phyloP scores from a whole-genome alignment of 306 rosid species.

The Rosa multiflora region DNA sequence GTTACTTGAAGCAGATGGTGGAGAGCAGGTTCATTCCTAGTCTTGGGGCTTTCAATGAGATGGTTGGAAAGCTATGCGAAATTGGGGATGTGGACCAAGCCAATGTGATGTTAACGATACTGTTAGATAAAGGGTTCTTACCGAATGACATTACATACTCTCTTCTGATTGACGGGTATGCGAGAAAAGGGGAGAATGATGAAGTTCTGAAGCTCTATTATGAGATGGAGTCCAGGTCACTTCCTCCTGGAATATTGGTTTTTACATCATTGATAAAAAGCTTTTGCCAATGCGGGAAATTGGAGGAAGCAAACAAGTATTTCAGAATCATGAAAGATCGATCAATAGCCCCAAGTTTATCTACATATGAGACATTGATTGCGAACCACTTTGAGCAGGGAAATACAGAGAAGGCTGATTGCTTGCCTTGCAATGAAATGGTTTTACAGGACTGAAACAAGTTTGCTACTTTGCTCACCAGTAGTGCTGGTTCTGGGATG shows the following conservation, averaged over 20 bases:
- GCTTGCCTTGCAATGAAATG: slow-evolving; percentile 39
- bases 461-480: not conserved
- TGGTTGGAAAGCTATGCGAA: slow-evolving; percentile 53
- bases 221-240: slow-evolving; percentile 61
- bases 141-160: slow-evolving; percentile 59
- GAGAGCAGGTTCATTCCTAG: slow-evolving; percentile 57
- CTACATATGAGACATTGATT: slow-evolving; percentile 44
- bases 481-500: not conserved
- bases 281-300: slow-evolving; percentile 50
- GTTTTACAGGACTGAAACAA: slow-evolving; percentile 29
- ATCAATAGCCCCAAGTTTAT: slow-evolving; percentile 31
- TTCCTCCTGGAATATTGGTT: slow-evolving; percentile 56
- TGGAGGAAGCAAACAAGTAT: slow-evolving; percentile 67
- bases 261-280: slow-evolving; percentile 44
- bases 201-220: slow-evolving; percentile 67
- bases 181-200: slow-evolving; percentile 34
- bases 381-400: slow-evolving; percentile 40
- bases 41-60: slow-evolving; percentile 57
- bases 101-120: slow-evolving; percentile 46
- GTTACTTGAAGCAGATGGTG: slow-evolving; percentile 53
- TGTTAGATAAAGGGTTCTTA: slow-evolving; percentile 62
- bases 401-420: slow-evolving; percentile 36
- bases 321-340: slow-evolving; percentile 58
- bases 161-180: slow-evolving; percentile 55
- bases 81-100: slow-evolving; percentile 49